Base-by-base conservation (phyloP, 495 filamentous ascomycete genomes). In the Lophiotrema nucula region DNA sequence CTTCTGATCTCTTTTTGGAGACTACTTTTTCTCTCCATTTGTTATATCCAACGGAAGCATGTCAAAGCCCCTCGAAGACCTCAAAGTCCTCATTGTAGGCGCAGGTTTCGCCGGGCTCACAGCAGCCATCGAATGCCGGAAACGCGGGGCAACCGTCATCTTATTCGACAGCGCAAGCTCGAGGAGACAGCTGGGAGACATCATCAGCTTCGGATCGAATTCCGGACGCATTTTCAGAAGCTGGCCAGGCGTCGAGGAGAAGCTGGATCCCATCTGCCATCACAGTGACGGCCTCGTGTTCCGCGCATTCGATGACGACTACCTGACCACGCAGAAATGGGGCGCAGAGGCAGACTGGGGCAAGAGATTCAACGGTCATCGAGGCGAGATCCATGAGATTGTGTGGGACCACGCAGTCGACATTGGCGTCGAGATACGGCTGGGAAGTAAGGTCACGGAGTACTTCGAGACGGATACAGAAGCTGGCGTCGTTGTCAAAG, bases 311-410 rank as follows among this genome's bases (percentile, higher is more conserved):
- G 62, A 72, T 1, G 69, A 67, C 25, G 74, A 78, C 16, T 64
- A 64, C 45, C 56, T 73, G n/a, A 57, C 56, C 31, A 66, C 50
- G 16, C 73, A 73, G 53, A 68, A 55, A 21, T 73, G 72, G 71
- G 65, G 68, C 19, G 46, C 61, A 12, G 70, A 70, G 43, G 49
- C 58, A 18, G 60, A 57, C 13, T 80, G 70, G 56, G 77, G 75
- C 4, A 74, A 74, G 50, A 65, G 71, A 2, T 78, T 77, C 60
- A 84, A 86, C 62, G 83, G 83, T 12, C 82, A 86, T 65, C 74
- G 83, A 39, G 83, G 82, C 31, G 77, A 85, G 66, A 77, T 87
- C 56, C 82, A 87, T 67, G 74, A 76, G 69, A 76, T 85, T 46
- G 72, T 85, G 43, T 85, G 78, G 48, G 70, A 79, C 31, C 79